Conservation (phyloP, 139 green algal genomes). For the Choricystis sp. region DNA sequence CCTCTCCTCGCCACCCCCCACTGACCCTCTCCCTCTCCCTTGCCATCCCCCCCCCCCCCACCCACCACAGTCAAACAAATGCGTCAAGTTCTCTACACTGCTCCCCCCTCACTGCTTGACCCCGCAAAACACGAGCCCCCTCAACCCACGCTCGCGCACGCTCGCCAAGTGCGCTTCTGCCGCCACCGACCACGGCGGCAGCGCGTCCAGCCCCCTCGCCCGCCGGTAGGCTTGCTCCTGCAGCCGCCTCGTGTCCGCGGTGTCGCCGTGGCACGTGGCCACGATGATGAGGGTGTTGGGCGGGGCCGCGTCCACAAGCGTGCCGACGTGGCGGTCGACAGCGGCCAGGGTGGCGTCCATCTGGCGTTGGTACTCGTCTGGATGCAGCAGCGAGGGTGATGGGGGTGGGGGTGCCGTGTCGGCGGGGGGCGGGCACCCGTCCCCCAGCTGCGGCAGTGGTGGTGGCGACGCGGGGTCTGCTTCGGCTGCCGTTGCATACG, state of each 20-base stretch:
- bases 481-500: constrained; percentile 5
- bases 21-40: no score
- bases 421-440: not conserved
- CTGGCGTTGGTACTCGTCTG: not conserved
- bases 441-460: not conserved
- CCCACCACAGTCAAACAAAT: no score
- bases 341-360: constrained; percentile 10
- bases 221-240: constrained; percentile 36
- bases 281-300: constrained; percentile 41
- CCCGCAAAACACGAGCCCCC: constrained; percentile 22
- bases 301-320: constrained; percentile 24
- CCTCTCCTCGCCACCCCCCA: no score
- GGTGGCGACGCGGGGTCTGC: not conserved
- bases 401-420: not conserved
- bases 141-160: constrained; percentile 6
- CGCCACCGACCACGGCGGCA: constrained; percentile 22
- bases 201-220: constrained; percentile 18
- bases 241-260: constrained; percentile 14
- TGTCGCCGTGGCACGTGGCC: constrained; percentile 42
- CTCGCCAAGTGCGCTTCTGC: constrained; percentile 20
- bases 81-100: no score
- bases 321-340: constrained; percentile 21
- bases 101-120: constrained; percentile 20
- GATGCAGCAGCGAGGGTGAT: no score
- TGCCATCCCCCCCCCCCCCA: no score